A percentile compares a stretch with the other conserved stretches of the same genome.
Conservation (phyloP, 768 basidiomycete species). For the Pilatotrama ljubarskyi region DNA sequence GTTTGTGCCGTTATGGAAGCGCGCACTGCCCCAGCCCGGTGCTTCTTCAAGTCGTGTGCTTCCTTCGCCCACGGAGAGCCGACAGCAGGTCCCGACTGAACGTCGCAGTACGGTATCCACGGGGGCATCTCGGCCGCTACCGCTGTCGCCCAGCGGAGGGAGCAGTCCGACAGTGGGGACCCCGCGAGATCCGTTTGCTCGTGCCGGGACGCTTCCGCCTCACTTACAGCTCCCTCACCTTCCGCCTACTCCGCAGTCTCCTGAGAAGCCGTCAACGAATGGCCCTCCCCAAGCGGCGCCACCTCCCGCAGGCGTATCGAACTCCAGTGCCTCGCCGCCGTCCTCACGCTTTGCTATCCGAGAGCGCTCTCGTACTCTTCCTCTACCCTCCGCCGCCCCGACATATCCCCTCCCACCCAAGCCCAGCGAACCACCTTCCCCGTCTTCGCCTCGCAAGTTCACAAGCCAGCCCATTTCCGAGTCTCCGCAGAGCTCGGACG, state of each 20-base stretch:
- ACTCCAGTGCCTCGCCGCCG: background rate
- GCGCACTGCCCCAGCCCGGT: slow-evolving; percentile 31
- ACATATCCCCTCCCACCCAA: slow-evolving; percentile 14
- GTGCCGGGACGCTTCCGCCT: slow-evolving; percentile 20
- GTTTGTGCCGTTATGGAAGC: slow-evolving; percentile 48
- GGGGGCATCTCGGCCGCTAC: slow-evolving; percentile 5
- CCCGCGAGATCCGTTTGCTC: background rate
- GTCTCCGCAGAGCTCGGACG: slow-evolving; percentile 20
- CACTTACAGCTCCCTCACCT: slow-evolving; percentile 18
- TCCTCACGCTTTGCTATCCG: slow-evolving; percentile 7
- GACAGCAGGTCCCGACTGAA: slow-evolving; percentile 8
- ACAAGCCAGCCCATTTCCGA: background rate
- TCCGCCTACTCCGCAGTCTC: slow-evolving; percentile 5
- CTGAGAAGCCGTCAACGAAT: background rate
- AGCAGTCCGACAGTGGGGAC: background rate
- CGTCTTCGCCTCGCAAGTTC: background rate
- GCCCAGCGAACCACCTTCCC: background rate
- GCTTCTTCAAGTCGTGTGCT: slow-evolving; percentile 8
- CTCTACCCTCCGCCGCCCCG: slow-evolving; percentile 14
- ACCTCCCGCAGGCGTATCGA: background rate
- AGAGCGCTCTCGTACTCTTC: slow-evolving; percentile 17
- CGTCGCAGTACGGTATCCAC: slow-evolving; percentile 26
- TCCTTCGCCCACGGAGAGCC: slow-evolving; percentile 9
- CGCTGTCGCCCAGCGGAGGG: background rate
- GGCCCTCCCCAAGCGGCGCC: background rate